Evolutionary conservation across 306 rosid species (phyloP).

Genomic region (Acacia confusa): DNA sequence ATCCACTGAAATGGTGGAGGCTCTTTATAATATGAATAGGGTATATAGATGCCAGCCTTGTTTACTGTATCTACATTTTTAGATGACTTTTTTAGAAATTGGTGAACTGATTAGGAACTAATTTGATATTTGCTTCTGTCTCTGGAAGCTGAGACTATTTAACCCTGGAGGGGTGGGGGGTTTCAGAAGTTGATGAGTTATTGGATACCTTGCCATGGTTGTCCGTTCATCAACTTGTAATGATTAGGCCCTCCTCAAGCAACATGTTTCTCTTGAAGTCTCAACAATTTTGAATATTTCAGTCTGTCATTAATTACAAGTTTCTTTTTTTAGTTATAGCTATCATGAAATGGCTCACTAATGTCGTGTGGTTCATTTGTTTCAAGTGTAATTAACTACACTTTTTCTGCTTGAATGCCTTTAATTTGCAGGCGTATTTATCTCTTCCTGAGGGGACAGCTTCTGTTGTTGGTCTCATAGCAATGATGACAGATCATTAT

Average conservation of each 20-base stretch:
- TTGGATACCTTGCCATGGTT: neutral
- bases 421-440: conserved; percentile 61
- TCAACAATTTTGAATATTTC: conserved; percentile 1
- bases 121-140: conserved; percentile 13
- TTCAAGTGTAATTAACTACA: conserved; percentile 12
- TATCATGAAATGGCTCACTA: conserved; percentile 9
- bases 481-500: conserved; percentile 87
- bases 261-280: neutral
- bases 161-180: neutral
- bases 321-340: conserved; percentile 1
- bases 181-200: neutral
- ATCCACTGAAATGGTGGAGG: conserved; percentile 72
- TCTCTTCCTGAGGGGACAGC: conserved; percentile 84
- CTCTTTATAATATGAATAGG: conserved; percentile 71
- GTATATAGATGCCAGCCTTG: conserved; percentile 40
- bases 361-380: conserved; percentile 1
- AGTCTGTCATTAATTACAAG: conserved; percentile 17
- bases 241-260: conserved; percentile 1
- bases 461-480: conserved; percentile 75
- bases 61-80: neutral
- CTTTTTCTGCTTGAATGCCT: conserved; percentile 16
- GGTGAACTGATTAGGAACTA: neutral
- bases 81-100: neutral
- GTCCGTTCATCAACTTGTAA: conserved; percentile 23
- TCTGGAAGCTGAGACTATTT: conserved; percentile 13